These are phyloP conservation scores for Conringia planisiliqua DNA, from an alignment of 345 rosid genomes.

Conservation along the genomic window DNA sequence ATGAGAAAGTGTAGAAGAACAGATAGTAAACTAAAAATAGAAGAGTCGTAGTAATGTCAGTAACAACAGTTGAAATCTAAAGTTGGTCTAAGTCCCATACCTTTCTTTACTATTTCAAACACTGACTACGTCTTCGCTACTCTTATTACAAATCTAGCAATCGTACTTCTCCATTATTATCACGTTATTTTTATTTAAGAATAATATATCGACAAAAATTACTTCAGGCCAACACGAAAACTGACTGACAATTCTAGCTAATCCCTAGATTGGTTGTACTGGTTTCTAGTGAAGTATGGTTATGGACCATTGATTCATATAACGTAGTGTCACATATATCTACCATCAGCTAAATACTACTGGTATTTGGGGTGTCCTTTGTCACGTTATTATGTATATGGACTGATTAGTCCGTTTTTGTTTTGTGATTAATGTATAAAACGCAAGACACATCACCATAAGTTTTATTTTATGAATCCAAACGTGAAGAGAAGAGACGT, in stretches of 20 bases:
- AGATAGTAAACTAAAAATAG: constrained; percentile 11
- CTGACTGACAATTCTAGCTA: constrained; percentile 32
- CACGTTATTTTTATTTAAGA: background rate
- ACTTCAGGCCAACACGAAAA: constrained; percentile 29
- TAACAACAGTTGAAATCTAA: constrained; percentile 24
- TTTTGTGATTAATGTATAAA: background rate
- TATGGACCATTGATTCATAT: constrained; percentile 22
- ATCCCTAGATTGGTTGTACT: constrained; percentile 17
- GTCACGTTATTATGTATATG: background rate
- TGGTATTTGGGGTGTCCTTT: background rate
- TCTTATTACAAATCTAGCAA: constrained; percentile 19
- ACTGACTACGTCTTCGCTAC: constrained; percentile 28
- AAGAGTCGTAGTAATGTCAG: constrained; percentile 23
- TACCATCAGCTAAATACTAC: background rate
- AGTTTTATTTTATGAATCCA: background rate
- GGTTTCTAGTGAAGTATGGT: constrained; percentile 10
- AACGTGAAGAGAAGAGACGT: background rate
- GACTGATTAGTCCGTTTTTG: background rate
- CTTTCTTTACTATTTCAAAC: constrained; percentile 31
- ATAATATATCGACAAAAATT: background rate
- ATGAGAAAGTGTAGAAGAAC: constrained; percentile 8
- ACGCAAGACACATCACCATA: background rate
- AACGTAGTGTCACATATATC: background rate
- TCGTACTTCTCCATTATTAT: constrained; percentile 8
- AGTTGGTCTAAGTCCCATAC: constrained; percentile 28